Conservation (phyloP, 2,329 filamentous ascomycete genomes). For the Diaporthe velutina region DNA sequence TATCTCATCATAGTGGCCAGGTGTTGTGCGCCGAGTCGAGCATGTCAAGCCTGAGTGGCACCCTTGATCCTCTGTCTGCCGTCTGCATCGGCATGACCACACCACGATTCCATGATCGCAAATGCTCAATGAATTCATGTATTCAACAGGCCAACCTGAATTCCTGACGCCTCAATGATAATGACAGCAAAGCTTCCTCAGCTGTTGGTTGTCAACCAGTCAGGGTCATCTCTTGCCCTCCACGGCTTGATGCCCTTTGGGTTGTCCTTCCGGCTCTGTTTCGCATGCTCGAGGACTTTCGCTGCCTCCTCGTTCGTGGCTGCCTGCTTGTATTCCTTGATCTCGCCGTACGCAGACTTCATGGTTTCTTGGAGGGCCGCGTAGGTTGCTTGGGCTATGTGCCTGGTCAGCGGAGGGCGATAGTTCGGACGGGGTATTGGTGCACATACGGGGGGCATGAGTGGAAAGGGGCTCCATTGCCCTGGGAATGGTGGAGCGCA, state of each 20-base stretch:
- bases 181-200: conserved; percentile 19
- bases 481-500: conserved; percentile 63
- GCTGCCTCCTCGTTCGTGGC: conserved; percentile 61
- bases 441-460: conserved; percentile 63
- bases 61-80: too few relatives aligned
- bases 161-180: not conserved
- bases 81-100: not conserved
- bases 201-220: conserved; percentile 60
- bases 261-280: conserved; percentile 66
- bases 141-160: not conserved
- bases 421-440: not conserved
- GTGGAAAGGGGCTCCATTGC: conserved; percentile 64
- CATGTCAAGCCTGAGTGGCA: not conserved
- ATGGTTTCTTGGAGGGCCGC: conserved; percentile 62
- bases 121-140: not conserved
- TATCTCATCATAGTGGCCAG: not conserved
- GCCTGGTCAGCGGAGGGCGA: conserved; percentile 41
- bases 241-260: conserved; percentile 70
- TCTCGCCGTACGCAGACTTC: conserved; percentile 60
- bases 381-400: conserved; percentile 64
- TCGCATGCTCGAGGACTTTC: conserved; percentile 65
- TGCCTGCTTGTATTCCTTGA: conserved; percentile 63
- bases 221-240: conserved; percentile 69
- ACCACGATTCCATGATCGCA: not conserved
- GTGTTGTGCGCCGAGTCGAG: not conserved